phyloP scores from a whole-genome alignment of 2,329 filamentous ascomycete genomes.

The Colletotrichum tofieldiae region DNA sequence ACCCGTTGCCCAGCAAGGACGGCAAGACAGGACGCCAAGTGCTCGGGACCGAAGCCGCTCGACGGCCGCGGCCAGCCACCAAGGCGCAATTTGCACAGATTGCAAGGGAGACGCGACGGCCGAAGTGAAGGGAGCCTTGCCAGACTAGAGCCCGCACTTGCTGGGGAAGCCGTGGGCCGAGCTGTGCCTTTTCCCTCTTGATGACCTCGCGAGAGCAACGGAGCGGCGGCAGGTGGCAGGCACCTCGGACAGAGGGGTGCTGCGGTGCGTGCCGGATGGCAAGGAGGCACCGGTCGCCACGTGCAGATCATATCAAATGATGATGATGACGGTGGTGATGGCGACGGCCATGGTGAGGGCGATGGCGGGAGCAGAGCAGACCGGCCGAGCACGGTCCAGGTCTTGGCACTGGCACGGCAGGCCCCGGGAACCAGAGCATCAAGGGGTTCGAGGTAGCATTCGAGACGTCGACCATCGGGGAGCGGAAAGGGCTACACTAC shows the following conservation, averaged over 20 bases:
- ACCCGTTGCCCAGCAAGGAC: neutral
- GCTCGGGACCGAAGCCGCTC: neutral
- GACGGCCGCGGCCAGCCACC: neutral
- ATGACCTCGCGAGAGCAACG: neutral
- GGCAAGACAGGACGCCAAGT: neutral
- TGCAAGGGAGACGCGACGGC: neutral
- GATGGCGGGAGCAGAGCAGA: neutral
- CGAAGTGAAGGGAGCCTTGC: neutral
- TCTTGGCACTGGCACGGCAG: neutral
- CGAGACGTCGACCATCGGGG: neutral
- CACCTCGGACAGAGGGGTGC: neutral
- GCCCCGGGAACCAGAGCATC: neutral
- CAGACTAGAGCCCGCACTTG: neutral
- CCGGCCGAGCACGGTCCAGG: constrained; percentile 1
- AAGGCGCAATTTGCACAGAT: neutral
- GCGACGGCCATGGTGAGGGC: too few relatives aligned
- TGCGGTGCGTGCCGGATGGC: neutral
- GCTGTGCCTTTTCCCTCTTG: neutral
- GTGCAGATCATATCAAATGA: neutral
- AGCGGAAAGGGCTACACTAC: neutral
- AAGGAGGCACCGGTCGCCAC: neutral
- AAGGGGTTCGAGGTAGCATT: neutral
- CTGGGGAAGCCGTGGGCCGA: neutral
- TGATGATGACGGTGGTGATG: too few relatives aligned
- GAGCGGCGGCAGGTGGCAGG: neutral